These are phyloP conservation scores for Lachnellula subtilissima DNA, from an alignment of 2,329 filamentous ascomycete species.

Conservation along the genomic window DNA sequence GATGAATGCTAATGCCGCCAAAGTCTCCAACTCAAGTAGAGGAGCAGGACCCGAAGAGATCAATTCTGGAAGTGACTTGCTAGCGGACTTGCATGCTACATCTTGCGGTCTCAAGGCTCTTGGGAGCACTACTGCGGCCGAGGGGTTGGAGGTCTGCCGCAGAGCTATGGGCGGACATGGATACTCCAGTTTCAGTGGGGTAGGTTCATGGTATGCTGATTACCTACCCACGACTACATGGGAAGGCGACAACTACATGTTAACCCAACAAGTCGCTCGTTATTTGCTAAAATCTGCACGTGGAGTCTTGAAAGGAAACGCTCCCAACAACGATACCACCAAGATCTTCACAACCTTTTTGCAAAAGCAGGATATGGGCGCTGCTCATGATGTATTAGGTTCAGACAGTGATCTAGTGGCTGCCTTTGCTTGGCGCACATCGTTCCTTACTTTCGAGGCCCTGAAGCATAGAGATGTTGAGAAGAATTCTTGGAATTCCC, in stretches of 20 bases:
- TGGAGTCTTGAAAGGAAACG: slow-evolving; percentile 59
- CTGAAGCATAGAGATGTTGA: slow-evolving; percentile 69
- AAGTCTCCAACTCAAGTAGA: slow-evolving; percentile 39
- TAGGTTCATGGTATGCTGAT: slow-evolving; percentile 69
- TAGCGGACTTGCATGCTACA: slow-evolving; percentile 72
- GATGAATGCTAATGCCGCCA: slow-evolving; percentile 46
- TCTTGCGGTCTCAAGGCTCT: slow-evolving; percentile 73
- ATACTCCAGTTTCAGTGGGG: slow-evolving; percentile 71
- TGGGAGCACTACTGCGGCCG: slow-evolving; percentile 65
- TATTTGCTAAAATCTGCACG: slow-evolving; percentile 74
- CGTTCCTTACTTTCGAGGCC: slow-evolving; percentile 71
- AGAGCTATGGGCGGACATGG: slow-evolving; percentile 74
- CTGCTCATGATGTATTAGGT: slow-evolving; percentile 69
- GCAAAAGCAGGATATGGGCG: slow-evolving; percentile 61
- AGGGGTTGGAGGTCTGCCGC: slow-evolving; percentile 70
- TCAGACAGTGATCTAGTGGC: slow-evolving; percentile 65
- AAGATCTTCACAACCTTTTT: slow-evolving; percentile 62
- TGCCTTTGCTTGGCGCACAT: slow-evolving; percentile 71
- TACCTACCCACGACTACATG: slow-evolving; percentile 59
- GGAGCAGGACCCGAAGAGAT: slow-evolving; percentile 65
- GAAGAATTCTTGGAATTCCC: slow-evolving; percentile 72
- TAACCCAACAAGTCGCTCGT: slow-evolving; percentile 72
- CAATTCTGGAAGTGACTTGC: slow-evolving; percentile 58
- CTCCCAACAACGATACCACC: slow-evolving; percentile 63
- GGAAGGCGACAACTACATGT: slow-evolving; percentile 76